These are phyloP conservation scores for Leccinum disarticulatum DNA, from an alignment of 768 basidiomycete species.

Conservation along the genomic window DNA sequence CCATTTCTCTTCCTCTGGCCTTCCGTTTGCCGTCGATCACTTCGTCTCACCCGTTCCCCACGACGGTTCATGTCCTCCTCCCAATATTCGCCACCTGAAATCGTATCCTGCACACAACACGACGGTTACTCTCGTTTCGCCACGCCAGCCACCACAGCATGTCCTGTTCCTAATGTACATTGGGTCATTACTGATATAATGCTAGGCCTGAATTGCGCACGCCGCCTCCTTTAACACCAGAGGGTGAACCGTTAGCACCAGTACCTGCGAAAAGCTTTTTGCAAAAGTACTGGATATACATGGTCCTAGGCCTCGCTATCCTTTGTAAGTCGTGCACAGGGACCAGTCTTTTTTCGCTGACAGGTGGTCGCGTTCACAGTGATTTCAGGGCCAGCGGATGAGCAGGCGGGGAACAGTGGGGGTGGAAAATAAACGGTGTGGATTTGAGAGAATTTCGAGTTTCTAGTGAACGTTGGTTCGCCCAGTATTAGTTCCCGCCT, in stretches of 20 bases:
- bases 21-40: slow-evolving; percentile 70
- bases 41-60: slow-evolving; percentile 68
- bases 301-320: slow-evolving; percentile 56
- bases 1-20: slow-evolving; percentile 46
- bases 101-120: slow-evolving; percentile 42
- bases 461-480: background rate
- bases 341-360: background rate
- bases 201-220: slow-evolving; percentile 64
- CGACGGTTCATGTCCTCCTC: slow-evolving; percentile 59
- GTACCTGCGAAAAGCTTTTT: slow-evolving; percentile 74
- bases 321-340: slow-evolving; percentile 45
- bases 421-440: slow-evolving; percentile 23
- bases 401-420: slow-evolving; percentile 20
- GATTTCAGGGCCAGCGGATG: slow-evolving; percentile 32
- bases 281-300: slow-evolving; percentile 91
- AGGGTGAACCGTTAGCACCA: slow-evolving; percentile 63
- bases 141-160: slow-evolving; percentile 59
- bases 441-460: background rate
- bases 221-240: slow-evolving; percentile 63
- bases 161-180: slow-evolving; percentile 18
- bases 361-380: slow-evolving; percentile 14
- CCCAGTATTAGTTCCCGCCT: slow-evolving; percentile 7
- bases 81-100: slow-evolving; percentile 15
- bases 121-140: slow-evolving; percentile 50
- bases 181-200: slow-evolving; percentile 2